Evolutionary conservation across 1,284 basidiomycete species (phyloP), one percentile per base, ranked within the genome.

Genomic region (Cystobasidiaceae sp.): DNA sequence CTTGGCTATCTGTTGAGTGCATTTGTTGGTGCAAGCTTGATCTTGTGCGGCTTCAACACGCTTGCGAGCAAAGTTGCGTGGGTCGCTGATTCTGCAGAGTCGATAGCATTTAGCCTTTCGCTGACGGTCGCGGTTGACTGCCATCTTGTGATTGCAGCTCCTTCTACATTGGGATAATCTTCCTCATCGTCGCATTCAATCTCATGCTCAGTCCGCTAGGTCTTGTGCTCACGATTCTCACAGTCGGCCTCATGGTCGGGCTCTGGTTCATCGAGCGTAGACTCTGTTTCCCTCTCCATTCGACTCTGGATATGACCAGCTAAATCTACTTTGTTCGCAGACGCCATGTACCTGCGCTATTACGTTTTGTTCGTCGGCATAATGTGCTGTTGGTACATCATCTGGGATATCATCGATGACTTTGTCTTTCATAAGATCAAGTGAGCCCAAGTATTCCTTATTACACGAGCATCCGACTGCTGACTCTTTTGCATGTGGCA

Each of bases 391-490:
- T 61, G 68, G 21, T 67, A 70, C 41, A 63, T 68, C 45, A 57
- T 70, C 9, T 77, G 76, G 76, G 76, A 77, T 68, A 76, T 77
- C 49, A 71, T 74, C 34, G 76, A 77, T 60, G 76, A 77, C 61
- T 66, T 51, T 19, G 39, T 64, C 19, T 64, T 64, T 39, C 41
- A 50, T n/a, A 64, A 64, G 27, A n/a, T 64, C 17, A 44, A 64
- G 61, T 64, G 25, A 55, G 61, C 28, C 5, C 2, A 0, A 8
- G 5, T 21, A 33, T 8, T 8, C 43, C 44, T 23, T 4, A 46
- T 13, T 6, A 28, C n/a, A n/a, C 7, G 21, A 1, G 8, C 6
- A 27, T 49, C 13, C n/a, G 3, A 15, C 19, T 13, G n/a, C 23
- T 4, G 23, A 23, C 19, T 21, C 34, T 74, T n/a, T n/a, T n/a